Conservation (phyloP, 1,284 basidiomycete genomes). For the Xerocomus amazonicus region DNA sequence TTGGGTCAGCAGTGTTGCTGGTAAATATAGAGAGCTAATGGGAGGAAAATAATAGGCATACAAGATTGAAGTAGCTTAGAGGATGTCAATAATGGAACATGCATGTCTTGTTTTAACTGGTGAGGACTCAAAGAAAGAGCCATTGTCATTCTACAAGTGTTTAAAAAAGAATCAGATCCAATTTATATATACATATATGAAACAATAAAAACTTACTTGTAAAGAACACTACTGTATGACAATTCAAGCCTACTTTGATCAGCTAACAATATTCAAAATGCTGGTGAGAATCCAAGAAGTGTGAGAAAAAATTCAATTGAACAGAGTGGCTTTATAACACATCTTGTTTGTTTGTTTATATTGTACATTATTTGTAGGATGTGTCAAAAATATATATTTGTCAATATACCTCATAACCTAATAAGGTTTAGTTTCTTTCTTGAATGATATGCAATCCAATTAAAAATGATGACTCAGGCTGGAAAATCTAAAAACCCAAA, state of each 20-base stretch:
- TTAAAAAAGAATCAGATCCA: background rate
- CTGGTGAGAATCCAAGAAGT: background rate
- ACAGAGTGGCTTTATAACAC: constrained; percentile 4
- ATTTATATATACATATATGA: background rate
- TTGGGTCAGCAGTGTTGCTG: background rate
- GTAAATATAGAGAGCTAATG: background rate
- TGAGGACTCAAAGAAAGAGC: constrained; percentile 17
- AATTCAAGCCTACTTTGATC: constrained; percentile 5
- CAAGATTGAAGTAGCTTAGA: constrained; percentile 7
- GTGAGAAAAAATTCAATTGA: background rate
- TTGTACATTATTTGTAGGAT: constrained; percentile 13
- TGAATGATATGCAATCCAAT: no score
- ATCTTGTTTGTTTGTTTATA: constrained; percentile 13
- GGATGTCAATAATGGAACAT: constrained; percentile 1
- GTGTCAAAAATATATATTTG: background rate
- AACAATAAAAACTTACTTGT: background rate
- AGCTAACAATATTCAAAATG: background rate
- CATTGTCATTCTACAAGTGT: constrained; percentile 6
- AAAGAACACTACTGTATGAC: background rate
- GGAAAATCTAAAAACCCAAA: no score
- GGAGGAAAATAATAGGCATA: constrained; percentile 7
- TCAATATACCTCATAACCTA: background rate
- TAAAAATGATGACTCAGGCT: no score
- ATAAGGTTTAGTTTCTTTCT: background rate
- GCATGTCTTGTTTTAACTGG: constrained; percentile 6